Evolutionary conservation across 805 yeast genomes (phyloP).

Genomic region (Hanseniaspora hatyaiensis): DNA sequence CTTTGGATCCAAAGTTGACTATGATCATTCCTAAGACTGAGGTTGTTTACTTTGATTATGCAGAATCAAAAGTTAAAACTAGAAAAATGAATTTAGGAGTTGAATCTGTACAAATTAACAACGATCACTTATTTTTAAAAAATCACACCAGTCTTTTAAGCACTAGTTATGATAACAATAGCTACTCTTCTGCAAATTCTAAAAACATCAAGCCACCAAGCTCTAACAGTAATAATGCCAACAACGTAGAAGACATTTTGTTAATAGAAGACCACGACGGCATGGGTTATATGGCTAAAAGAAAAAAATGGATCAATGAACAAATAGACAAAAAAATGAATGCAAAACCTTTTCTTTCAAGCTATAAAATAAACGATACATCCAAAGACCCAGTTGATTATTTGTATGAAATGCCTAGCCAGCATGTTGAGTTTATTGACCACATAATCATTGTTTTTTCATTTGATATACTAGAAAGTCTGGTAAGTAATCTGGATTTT

Average conservation of each 20-base stretch:
- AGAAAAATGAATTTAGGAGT: conserved; percentile 4
- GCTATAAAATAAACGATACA: neutral
- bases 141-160: conserved; percentile 9
- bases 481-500: conserved; percentile 26
- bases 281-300: neutral
- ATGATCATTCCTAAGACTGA: conserved; percentile 9
- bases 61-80: neutral
- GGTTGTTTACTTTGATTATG: neutral
- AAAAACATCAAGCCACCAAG: neutral
- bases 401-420: conserved; percentile 24
- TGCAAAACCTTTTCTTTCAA: neutral
- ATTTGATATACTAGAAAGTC: conserved; percentile 46
- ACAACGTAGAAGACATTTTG: neutral
- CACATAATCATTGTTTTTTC: conserved; percentile 40
- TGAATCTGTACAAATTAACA: conserved; percentile 3
- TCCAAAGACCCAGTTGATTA: conserved; percentile 6
- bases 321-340: too few relatives aligned
- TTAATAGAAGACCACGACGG: neutral
- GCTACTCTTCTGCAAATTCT: neutral
- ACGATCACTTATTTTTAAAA: conserved; percentile 12
- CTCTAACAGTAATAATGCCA: neutral
- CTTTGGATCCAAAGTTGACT: conserved; percentile 2
- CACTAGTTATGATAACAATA: conserved; percentile 1
- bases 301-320: conserved; percentile 1
- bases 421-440: conserved; percentile 40